phyloP scores from a whole-genome alignment of 2,329 filamentous ascomycete species.

The Colletotrichum sublineola region DNA sequence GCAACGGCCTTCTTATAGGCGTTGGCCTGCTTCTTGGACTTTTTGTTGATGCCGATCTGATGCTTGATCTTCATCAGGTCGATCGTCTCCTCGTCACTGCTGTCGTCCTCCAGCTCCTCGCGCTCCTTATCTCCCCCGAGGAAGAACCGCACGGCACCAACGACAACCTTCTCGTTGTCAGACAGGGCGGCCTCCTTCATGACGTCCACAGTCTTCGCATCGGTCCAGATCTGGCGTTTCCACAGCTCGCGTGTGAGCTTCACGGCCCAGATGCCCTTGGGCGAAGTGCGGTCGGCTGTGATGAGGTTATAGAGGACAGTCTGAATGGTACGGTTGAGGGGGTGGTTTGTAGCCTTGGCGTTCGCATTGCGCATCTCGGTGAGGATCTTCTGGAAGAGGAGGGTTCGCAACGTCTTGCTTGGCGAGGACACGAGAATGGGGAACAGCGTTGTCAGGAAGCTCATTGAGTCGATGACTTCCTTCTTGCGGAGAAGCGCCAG shows the following conservation, averaged over 20 bases:
- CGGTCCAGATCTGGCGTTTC: slow-evolving; percentile 96
- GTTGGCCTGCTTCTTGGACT: slow-evolving; percentile 88
- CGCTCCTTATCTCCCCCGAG: slow-evolving; percentile 95
- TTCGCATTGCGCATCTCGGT: slow-evolving; percentile 92
- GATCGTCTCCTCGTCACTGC: slow-evolving; percentile 82
- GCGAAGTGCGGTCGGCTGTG: slow-evolving; percentile 84
- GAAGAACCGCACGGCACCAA: slow-evolving; percentile 93
- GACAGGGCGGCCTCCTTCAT: slow-evolving; percentile 95
- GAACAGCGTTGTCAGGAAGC: slow-evolving; percentile 90
- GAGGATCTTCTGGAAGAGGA: slow-evolving; percentile 90
- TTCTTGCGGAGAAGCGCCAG: slow-evolving; percentile 90
- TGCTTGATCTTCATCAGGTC: slow-evolving; percentile 88
- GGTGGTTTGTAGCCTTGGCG: slow-evolving; percentile 89
- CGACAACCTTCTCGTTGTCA: slow-evolving; percentile 92
- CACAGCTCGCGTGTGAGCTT: slow-evolving; percentile 96
- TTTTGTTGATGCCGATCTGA: slow-evolving; percentile 94
- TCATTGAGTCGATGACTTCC: slow-evolving; percentile 88
- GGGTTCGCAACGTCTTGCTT: slow-evolving; percentile 86
- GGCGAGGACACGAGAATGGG: slow-evolving; percentile 92
- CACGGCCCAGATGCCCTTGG: slow-evolving; percentile 94
- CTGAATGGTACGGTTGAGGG: slow-evolving; percentile 92
- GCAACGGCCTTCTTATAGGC: slow-evolving; percentile 83
- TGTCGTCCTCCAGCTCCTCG: slow-evolving; percentile 92
- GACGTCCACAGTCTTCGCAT: slow-evolving; percentile 94
- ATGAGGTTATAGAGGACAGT: slow-evolving; percentile 93